These are phyloP conservation scores for Phytophthora fragariae DNA, from an alignment of 352 stramenopile species.

Conservation along the genomic window DNA sequence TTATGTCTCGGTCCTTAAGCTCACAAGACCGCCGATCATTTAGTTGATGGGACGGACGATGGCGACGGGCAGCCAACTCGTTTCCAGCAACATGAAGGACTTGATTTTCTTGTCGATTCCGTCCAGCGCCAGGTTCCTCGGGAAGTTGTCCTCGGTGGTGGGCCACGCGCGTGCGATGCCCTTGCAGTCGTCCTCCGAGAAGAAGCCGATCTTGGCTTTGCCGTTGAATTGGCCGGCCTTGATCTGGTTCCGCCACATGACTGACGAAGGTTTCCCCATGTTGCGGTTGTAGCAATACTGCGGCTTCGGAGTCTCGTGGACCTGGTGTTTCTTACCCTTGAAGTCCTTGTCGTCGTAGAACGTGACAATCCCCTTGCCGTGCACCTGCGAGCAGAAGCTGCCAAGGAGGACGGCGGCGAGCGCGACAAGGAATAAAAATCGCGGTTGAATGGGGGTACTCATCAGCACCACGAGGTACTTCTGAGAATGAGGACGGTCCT, in stretches of 20 bases:
- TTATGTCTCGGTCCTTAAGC: no score
- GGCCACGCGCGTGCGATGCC: slow-evolving; percentile 15
- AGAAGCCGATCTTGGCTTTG: slow-evolving; percentile 39
- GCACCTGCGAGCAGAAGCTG: background rate
- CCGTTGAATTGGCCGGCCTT: slow-evolving; percentile 8
- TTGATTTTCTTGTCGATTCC: slow-evolving; percentile 34
- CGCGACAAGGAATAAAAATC: background rate
- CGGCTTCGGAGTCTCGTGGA: slow-evolving; percentile 7
- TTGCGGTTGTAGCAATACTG: slow-evolving; percentile 43
- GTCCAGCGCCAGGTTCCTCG: slow-evolving; percentile 25
- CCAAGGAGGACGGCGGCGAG: background rate
- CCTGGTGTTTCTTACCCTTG: slow-evolving; percentile 25
- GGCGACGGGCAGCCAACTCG: slow-evolving; percentile 5
- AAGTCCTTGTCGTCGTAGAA: slow-evolving; percentile 31
- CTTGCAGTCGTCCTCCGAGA: slow-evolving; percentile 33
- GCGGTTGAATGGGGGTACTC: no score
- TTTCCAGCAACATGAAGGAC: slow-evolving; percentile 38
- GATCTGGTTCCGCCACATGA: slow-evolving; percentile 30
- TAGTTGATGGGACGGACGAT: slow-evolving; percentile 11
- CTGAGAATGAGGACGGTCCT: slow-evolving; percentile 27
- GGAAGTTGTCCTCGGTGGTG: slow-evolving; percentile 20
- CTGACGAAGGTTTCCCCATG: slow-evolving; percentile 30
- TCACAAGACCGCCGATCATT: background rate
- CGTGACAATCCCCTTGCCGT: slow-evolving; percentile 11
- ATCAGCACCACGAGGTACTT: background rate